Percentiles rank a stretch among this genome's conserved stretches.
These are phyloP conservation scores for Entomortierella lignicola DNA, from an alignment of 192 early-diverging fungal species.

Conservation along the genomic window DNA sequence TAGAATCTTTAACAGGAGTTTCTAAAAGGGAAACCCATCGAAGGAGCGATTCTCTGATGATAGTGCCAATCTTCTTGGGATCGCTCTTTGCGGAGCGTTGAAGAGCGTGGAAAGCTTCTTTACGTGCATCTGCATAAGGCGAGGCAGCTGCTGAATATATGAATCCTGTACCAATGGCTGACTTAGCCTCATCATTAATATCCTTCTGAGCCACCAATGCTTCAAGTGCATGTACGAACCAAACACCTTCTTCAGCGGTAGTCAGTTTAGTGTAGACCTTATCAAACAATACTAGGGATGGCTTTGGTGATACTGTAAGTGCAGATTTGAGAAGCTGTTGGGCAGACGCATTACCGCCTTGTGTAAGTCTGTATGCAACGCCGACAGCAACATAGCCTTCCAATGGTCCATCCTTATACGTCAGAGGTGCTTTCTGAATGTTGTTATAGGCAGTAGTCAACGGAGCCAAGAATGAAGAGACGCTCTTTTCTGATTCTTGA, in stretches of 20 bases:
- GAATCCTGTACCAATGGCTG: slow-evolving; percentile 63
- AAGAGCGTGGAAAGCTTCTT: slow-evolving; percentile 57
- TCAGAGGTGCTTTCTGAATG: slow-evolving; percentile 68
- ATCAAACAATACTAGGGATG: slow-evolving; percentile 85
- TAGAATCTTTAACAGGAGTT: slow-evolving; percentile 61
- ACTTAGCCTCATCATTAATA: slow-evolving; percentile 36
- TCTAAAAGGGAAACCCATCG: slow-evolving; percentile 63
- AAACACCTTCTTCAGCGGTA: slow-evolving; percentile 68
- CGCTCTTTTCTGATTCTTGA: slow-evolving; percentile 18
- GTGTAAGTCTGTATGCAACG: slow-evolving; percentile 58
- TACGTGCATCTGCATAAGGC: slow-evolving; percentile 54
- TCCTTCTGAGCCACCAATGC: slow-evolving; percentile 57
- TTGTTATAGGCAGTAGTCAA: slow-evolving; percentile 67
- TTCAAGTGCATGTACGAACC: slow-evolving; percentile 74
- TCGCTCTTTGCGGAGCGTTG: slow-evolving; percentile 39
- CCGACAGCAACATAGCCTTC: slow-evolving; percentile 74
- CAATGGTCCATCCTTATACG: slow-evolving; percentile 66
- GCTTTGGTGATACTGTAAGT: slow-evolving; percentile 61
- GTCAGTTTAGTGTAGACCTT: slow-evolving; percentile 83
- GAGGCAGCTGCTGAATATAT: slow-evolving; percentile 66
- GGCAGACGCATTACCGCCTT: slow-evolving; percentile 28
- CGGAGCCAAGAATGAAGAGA: slow-evolving; percentile 57
- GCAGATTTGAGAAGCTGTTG: slow-evolving; percentile 53
- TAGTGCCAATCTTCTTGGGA: slow-evolving; percentile 39
- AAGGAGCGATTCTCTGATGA: slow-evolving; percentile 55